Percentiles rank a stretch among this genome's conserved stretches.
Conservation (phyloP, 2,329 filamentous ascomycete species). For the Aspergillus vadensis region DNA sequence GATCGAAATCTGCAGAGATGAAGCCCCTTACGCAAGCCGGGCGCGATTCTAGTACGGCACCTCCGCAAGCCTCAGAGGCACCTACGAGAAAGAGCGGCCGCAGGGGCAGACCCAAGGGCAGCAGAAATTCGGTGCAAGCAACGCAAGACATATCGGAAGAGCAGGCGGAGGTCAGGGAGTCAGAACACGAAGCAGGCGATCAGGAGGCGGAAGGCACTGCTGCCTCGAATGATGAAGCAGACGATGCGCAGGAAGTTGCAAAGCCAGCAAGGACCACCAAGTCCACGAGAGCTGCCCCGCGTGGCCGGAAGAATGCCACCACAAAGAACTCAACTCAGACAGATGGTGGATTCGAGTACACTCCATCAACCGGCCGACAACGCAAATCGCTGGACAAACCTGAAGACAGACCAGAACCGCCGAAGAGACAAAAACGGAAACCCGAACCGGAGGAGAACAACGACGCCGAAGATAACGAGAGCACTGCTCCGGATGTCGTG, state of each 20-base stretch:
- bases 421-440: constrained; percentile 23
- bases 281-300: constrained; percentile 23
- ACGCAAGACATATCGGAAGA: constrained; percentile 39
- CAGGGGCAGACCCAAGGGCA: constrained; percentile 38
- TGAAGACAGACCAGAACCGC: constrained; percentile 24
- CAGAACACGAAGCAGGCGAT: constrained; percentile 31
- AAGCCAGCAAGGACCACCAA: constrained; percentile 25
- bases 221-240: constrained; percentile 31
- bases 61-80: constrained; percentile 24
- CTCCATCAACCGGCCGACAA: constrained; percentile 34
- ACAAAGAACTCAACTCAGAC: constrained; percentile 32
- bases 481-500: constrained; percentile 34
- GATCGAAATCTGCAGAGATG: constrained; percentile 47
- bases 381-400: constrained; percentile 22
- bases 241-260: constrained; percentile 17
- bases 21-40: constrained; percentile 34
- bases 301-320: constrained; percentile 30
- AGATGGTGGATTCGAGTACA: constrained; percentile 47
- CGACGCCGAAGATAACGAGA: constrained; percentile 29
- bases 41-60: constrained; percentile 24
- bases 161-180: constrained; percentile 46
- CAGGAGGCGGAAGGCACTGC: constrained; percentile 27
- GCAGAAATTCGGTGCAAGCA: constrained; percentile 29
- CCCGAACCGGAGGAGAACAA: constrained; percentile 31
- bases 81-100: constrained; percentile 23